Evolutionary conservation across 441 rosid species (phyloP), one percentile per base, ranked within the genome.

Genomic region (Erysimum pusillum): DNA sequence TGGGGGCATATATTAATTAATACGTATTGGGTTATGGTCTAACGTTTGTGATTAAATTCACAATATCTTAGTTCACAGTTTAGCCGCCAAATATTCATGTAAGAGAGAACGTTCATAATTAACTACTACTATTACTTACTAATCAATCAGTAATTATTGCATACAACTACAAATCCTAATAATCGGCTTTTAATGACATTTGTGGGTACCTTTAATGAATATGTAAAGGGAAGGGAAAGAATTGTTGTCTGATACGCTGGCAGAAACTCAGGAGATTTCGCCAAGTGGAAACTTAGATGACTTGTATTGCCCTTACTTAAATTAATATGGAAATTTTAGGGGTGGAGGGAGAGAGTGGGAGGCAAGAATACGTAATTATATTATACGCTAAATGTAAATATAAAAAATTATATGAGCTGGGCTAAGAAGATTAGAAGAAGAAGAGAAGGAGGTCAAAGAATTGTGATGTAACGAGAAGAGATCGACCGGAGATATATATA

Each of bases 171-270:
- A n/a, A 15, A 25, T 25, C 2, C 28, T 25, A 25, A 46, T 5
- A 62, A 18, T 62, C 52, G 45, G 54, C 39, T n/a, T 48, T 65
- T 42, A 63, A 14, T 13, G 59, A 38, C 49, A 38, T 34, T 15
- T 73, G 52, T 59, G 68, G 63, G 69, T 73, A 73, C 81, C 81
- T 67, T 67, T 73, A 17, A 61, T 44, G 77, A 66, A 66, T 34
- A 54, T 62, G 69, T 15, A 36, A 38, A 49, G 6, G 28, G 48
- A 61, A 44, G 38, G 48, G 18, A 10, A 25, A 73, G 78, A 67
- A 78, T 60, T 67, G 71, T 78, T 73, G 81, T 73, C 78, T 73
- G 71, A 73, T 12, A 35, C 70, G 78, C 81, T 67, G 78, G 52
- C 78, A 73, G 38, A 61, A 67, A 61, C 74, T 61, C 65, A 71